Conservation (phyloP, 352 stramenopile species). For the Plasmopara halstedii region DNA sequence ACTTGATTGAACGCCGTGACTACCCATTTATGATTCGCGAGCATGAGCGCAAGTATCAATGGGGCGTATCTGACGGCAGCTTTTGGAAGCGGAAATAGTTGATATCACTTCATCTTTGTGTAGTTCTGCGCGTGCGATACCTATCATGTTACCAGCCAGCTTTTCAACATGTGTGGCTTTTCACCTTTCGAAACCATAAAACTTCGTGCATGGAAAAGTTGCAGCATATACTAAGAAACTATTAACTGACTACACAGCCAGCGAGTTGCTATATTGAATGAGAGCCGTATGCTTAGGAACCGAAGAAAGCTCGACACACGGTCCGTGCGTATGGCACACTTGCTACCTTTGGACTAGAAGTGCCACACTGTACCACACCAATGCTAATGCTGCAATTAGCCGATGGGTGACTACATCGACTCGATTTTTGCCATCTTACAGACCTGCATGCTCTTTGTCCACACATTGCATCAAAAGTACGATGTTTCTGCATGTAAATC, state of each 20-base stretch:
- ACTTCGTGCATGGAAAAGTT: too few relatives aligned
- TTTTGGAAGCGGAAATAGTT: slow-evolving; percentile 69
- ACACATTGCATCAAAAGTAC: slow-evolving; percentile 19
- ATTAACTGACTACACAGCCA: too few relatives aligned
- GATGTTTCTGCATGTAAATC: slow-evolving; percentile 19
- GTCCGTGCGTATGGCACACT: slow-evolving; percentile 18
- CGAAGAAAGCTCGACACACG: slow-evolving; percentile 8
- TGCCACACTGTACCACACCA: slow-evolving; percentile 10
- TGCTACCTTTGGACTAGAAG: slow-evolving; percentile 28
- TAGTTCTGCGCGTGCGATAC: too few relatives aligned
- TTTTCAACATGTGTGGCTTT: too few relatives aligned
- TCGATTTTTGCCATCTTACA: slow-evolving; percentile 11
- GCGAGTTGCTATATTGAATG: slow-evolving; percentile 29
- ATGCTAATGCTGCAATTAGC: slow-evolving; percentile 14
- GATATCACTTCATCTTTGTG: too few relatives aligned
- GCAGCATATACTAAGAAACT: too few relatives aligned
- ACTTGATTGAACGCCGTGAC: slow-evolving; percentile 71
- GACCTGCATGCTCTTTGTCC: slow-evolving; percentile 1
- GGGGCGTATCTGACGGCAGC: slow-evolving; percentile 82
- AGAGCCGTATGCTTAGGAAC: slow-evolving; percentile 22
- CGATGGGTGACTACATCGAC: slow-evolving; percentile 4
- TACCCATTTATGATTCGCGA: slow-evolving; percentile 91
- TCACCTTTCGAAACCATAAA: too few relatives aligned
- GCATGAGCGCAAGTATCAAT: slow-evolving; percentile 90
- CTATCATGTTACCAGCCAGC: too few relatives aligned